phyloP scores from a whole-genome alignment of 2,329 filamentous ascomycete species.

The Rasamsonia emersonii region DNA sequence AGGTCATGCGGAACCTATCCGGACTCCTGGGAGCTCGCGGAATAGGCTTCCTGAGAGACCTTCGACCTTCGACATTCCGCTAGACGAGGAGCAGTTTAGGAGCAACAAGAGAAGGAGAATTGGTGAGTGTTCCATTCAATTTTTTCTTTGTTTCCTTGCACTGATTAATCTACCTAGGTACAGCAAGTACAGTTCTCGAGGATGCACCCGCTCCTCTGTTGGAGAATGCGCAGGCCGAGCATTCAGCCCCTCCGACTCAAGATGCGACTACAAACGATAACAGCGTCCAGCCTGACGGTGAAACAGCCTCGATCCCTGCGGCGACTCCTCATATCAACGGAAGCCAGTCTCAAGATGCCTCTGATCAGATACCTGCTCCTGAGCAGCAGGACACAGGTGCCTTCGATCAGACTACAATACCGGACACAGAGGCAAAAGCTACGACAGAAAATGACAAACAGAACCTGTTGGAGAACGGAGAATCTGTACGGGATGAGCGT shows the following conservation, averaged over 20 bases:
- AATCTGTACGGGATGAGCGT: neutral
- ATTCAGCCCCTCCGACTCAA: too few relatives aligned
- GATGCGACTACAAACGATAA: too few relatives aligned
- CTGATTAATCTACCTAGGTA: neutral
- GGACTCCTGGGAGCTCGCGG: constrained; percentile 24
- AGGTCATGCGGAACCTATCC: constrained; percentile 6
- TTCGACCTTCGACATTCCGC: constrained; percentile 29
- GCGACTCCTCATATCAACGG: neutral
- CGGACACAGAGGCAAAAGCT: neutral
- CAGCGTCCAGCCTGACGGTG: neutral
- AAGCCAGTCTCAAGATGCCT: neutral
- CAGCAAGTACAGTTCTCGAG: neutral
- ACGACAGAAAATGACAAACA: neutral
- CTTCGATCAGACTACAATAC: neutral
- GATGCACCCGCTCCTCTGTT: neutral
- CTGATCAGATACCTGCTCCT: neutral
- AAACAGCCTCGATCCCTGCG: neutral
- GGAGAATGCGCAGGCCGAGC: too few relatives aligned
- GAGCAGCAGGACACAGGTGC: neutral
- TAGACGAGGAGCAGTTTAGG: constrained; percentile 21
- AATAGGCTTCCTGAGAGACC: constrained; percentile 22
- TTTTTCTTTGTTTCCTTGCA: neutral
- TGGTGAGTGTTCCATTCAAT: constrained; percentile 16
- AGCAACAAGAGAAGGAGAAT: constrained; percentile 26
- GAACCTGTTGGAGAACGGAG: neutral